phyloP scores from a whole-genome alignment of 2,329 filamentous ascomycete species.

The Paracamarosporium sp. region DNA sequence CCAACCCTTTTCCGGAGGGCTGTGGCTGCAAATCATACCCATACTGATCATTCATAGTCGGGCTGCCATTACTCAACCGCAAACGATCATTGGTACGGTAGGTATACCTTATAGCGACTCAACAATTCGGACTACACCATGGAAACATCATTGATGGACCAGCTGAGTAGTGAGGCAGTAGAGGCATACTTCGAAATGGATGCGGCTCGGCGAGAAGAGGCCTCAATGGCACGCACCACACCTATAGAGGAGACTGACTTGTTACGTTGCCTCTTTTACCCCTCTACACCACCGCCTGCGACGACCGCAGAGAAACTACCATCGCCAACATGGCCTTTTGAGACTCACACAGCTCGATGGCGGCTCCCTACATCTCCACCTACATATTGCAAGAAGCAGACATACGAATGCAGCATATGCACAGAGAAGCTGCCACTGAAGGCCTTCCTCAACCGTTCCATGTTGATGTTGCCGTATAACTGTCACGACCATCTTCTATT shows the following conservation, averaged over 20 bases:
- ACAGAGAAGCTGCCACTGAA: neutral
- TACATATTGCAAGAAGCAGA: neutral
- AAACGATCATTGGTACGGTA: neutral
- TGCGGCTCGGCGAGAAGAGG: neutral
- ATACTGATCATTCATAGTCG: neutral
- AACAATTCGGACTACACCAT: neutral
- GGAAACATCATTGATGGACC: neutral
- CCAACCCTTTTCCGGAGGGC: no score
- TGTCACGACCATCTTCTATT: neutral
- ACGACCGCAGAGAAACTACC: no score
- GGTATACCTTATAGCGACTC: neutral
- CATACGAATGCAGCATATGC: slow-evolving; percentile 1
- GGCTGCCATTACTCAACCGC: neutral
- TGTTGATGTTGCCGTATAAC: neutral
- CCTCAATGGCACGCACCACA: no score
- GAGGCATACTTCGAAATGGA: neutral
- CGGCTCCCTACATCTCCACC: neutral
- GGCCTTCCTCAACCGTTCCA: neutral
- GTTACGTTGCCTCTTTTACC: no score
- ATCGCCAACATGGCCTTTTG: no score
- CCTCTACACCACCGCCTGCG: no score
- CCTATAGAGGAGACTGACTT: no score
- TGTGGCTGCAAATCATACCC: neutral
- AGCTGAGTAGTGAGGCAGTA: neutral
- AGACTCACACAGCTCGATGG: neutral